Evolutionary conservation across 768 basidiomycete species (phyloP), one percentile per base, ranked within the genome.

Genomic region (Lactarius quietus): DNA sequence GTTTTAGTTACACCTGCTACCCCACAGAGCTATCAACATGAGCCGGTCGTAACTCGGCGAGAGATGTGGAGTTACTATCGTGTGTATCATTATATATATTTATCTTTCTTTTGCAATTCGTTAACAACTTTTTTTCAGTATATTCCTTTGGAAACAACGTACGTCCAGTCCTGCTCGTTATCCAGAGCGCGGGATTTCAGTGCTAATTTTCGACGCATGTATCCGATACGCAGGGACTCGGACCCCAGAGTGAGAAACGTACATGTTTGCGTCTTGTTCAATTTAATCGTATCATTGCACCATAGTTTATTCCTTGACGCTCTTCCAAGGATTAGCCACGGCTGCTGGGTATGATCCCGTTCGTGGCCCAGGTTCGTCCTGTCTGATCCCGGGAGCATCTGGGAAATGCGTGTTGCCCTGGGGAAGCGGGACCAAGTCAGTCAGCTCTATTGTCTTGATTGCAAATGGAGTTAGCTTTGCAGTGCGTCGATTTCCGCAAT

Each of bases 31-130:
- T 33, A 33, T 33, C 23, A 33, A 3, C 8, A 3, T 3, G 33
- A 89, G 62, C 90, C 90, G 0, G 72, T 87, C 8, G 89, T 90
- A 7, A 90, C 86, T n/a, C 80, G 86, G 57, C 82, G 74, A 71
- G 90, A 93, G 71, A 77, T 93, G 9, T 93, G 90, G 90, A 85
- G 84, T 60, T 92, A 92, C 72, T 91, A 91, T 72, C 68, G 89
- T 89, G 57, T 41, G 85, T 82, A 10, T n/a, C 41, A 3, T 17
- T 35, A 33, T 33, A 33, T 29, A 3, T 9, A n/a, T 18, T 4
- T 33, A 3, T 10, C n/a, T 35, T 35, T 39, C 36, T 51, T 91
- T 88, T 90, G 64, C 51, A 33, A 36, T 20, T 43, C 36, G 23
- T 61, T 66, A 43, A 56, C 51, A 56, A 14, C 57, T 38, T 15